Evolutionary conservation across 2,329 filamentous ascomycete species (phyloP), one percentile per base, ranked within the genome.

Genomic region (Proliferodiscus dingleyae): DNA sequence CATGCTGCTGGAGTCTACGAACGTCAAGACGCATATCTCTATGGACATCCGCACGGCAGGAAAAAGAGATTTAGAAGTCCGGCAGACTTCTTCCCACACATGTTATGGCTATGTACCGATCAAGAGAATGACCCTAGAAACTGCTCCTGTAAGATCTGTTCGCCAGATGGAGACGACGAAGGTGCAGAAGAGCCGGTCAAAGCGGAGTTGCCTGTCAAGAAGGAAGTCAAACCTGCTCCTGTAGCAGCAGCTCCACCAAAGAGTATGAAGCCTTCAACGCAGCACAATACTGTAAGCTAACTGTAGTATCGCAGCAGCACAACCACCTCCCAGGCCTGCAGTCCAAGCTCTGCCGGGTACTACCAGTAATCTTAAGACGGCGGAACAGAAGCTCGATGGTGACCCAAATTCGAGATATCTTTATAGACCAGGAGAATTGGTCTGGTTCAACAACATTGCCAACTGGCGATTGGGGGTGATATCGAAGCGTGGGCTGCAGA

Each of bases 21-120:
- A 56, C 65, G 77, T 44, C 74, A 78, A 54, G 78, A 81, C 57
- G 75, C 75, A 24, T 81, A 80, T 52, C 67, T 81, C 5, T 81
- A 80, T 58, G 78, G 78, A 16, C 76, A 81, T 56, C 77, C 77
- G 2, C 64, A 69, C 37, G 77, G 77, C 13, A 68, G 72, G 15
- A 74, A 71, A 60, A 80, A 79, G 62, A 69, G 76, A 39, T 81
- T 73, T 58, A 64, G 77, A 44, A 80, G 75, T 55, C 76, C 77
- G 0, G 70, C 70, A 41, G 77, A 81, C 51, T 81, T 81, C 65
- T 78, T 79, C 50, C 75, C 74, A 2, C 78, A 81, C 58, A 62
- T 81, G 3, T 60, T 79, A 2, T 79, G 77, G 75, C 70, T 81
- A 2, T 66, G 64, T 37, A 73, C 71, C 16, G 77, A 80, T 52